Base-by-base conservation (phyloP, 1,284 basidiomycete genomes). In the Sporisorium iseilematis-ciliati region DNA sequence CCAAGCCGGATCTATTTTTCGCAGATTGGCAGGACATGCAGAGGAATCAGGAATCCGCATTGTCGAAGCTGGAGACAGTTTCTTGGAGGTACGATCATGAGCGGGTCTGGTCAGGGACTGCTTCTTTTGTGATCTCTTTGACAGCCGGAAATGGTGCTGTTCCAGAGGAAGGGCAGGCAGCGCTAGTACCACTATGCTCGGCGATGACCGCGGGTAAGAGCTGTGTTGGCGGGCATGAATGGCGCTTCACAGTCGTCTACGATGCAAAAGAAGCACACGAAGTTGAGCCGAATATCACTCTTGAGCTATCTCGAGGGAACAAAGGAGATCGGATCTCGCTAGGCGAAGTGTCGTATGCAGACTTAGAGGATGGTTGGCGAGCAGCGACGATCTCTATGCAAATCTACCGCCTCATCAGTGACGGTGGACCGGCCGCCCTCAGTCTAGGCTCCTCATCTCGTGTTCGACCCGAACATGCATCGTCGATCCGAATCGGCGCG, bases 1-100 rank as follows among this genome's bases (percentile, higher is more conserved):
- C 77, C 4, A 74, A 78, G 35, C 63, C 77, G n/a, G 73, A 78
- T 26, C 53, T 63, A 0, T 42, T 75, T 4, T 75, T 42, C 41
- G 31, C 62, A 3, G 50, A 33, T 18, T 62, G 55, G 58, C 54
- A 58, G 11, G 35, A 57, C 7, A 16, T 7, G 8, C 33, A 46
- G 23, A 16, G 16, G 18, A 10, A 25, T 16, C 23, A 7, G 33
- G 4, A 14, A 2, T 25, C 23, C n/a, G 10, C 23, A 7, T 7
- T 38, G 38, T 18, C 54, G 8, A 25, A 25, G 43, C 31, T 51
- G 5, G 25, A 31, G 2, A 20, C 16, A 2, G n/a, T 56, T 10
- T 45, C 55, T 0, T 71, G 68, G 58, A 21, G 12, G 8, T 65
- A 46, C 21, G 68, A 71, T 35, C 58, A 65, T 7, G 51, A 52